Conservation (phyloP, 805 yeast genomes). For the Teunomyces atbi region DNA sequence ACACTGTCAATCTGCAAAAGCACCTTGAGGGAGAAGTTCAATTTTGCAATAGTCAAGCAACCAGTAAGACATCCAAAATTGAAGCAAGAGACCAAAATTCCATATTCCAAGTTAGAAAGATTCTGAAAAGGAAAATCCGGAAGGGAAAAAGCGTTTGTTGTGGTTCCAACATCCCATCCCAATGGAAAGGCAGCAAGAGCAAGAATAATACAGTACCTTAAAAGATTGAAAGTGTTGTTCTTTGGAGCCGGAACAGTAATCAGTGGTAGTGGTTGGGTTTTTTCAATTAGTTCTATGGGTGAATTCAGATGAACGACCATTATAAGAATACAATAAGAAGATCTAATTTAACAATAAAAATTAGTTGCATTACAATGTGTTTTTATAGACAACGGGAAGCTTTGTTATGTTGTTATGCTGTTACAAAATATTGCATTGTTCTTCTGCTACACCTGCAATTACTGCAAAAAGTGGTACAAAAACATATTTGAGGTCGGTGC, state of each 20-base stretch:
- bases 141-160: conserved; percentile 15
- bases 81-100: conserved; percentile 21
- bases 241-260: background rate
- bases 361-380: background rate
- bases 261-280: background rate
- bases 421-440: background rate
- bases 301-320: background rate
- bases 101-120: conserved; percentile 13
- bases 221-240: conserved; percentile 1
- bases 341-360: background rate
- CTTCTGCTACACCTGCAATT: conserved; percentile 3
- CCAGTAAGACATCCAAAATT: conserved; percentile 24
- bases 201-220: conserved; percentile 7
- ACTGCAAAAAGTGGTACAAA: conserved; percentile 7
- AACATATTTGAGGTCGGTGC: background rate
- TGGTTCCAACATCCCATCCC: conserved; percentile 29
- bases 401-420: conserved; percentile 1
- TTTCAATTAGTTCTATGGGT: background rate
- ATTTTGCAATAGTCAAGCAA: conserved; percentile 13
- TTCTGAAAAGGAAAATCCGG: conserved; percentile 10
- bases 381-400: background rate
- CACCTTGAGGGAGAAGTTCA: conserved; percentile 12
- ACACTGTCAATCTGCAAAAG: conserved; percentile 11
- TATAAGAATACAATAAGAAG: background rate
- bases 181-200: conserved; percentile 20